phyloP scores from a whole-genome alignment of 257 asterid genomes.

The Penstemon newberryi region DNA sequence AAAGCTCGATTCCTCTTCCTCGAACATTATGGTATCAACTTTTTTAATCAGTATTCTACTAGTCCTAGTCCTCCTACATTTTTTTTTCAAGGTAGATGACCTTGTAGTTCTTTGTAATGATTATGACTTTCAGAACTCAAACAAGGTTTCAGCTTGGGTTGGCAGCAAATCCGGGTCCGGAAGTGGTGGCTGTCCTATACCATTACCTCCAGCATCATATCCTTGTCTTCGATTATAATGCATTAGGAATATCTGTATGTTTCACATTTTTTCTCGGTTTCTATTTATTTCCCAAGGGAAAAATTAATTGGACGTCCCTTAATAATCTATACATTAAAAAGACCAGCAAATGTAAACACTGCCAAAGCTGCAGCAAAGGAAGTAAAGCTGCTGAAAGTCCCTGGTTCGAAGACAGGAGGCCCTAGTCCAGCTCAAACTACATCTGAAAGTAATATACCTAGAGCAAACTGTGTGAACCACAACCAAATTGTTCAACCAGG shows the following conservation, averaged over 20 bases:
- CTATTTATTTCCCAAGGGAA: slow-evolving; percentile 21
- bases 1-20: slow-evolving; percentile 44
- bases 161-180: slow-evolving; percentile 45
- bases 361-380: slow-evolving; percentile 55
- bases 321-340: slow-evolving; percentile 59
- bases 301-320: slow-evolving; percentile 46
- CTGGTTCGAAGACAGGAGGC: slow-evolving; percentile 54
- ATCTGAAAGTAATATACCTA: slow-evolving; percentile 39
- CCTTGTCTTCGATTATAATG: slow-evolving; percentile 41
- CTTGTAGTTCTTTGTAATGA: slow-evolving; percentile 18
- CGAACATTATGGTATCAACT: slow-evolving; percentile 31
- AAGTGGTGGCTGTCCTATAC: slow-evolving; percentile 48
- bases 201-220: slow-evolving; percentile 74
- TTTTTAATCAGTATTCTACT: slow-evolving; percentile 44
- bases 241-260: slow-evolving; percentile 12
- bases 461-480: slow-evolving; percentile 45
- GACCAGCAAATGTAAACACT: slow-evolving; percentile 58
- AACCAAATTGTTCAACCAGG: slow-evolving; percentile 62
- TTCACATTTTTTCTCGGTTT: slow-evolving; percentile 10
- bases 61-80: not conserved
- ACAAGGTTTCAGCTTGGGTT: slow-evolving; percentile 34
- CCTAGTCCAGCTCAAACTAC: slow-evolving; percentile 41
- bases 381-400: slow-evolving; percentile 59
- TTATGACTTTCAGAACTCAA: slow-evolving; percentile 50
- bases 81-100: slow-evolving; percentile 20